Percentiles rank a stretch among this genome's conserved stretches.
Evolutionary conservation across 495 filamentous ascomycete genomes (phyloP).

Genomic region (Neurospora africana): DNA sequence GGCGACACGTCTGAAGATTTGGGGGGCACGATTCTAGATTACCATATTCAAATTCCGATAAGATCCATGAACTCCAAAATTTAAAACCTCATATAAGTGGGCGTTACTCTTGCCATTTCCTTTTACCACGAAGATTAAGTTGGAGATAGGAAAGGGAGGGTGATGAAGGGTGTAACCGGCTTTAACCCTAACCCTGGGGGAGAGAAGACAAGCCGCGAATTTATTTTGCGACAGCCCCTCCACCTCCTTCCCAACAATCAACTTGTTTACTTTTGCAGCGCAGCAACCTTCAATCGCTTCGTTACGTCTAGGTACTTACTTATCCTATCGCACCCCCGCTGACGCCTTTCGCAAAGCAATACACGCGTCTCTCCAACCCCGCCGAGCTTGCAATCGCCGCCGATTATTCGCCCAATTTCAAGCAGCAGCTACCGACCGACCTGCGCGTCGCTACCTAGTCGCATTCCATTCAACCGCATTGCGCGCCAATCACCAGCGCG

Average conservation of each 20-base stretch:
- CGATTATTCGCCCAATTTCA: not conserved
- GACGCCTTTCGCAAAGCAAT: not conserved
- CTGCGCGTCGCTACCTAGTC: conserved; percentile 5
- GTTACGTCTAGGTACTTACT: no score
- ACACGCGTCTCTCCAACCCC: not conserved
- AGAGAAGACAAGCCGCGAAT: not conserved
- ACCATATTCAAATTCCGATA: not conserved
- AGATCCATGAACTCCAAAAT: not conserved
- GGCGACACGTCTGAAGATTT: not conserved
- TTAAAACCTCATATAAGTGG: not conserved
- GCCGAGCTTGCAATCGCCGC: not conserved
- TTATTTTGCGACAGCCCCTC: not conserved
- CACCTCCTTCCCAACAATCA: not conserved
- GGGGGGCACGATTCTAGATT: not conserved
- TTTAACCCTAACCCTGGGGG: not conserved
- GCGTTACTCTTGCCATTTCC: not conserved
- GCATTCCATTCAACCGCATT: conserved; percentile 3
- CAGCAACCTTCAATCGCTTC: not conserved
- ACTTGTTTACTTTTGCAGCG: conserved; percentile 9
- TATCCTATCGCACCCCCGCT: not conserved
- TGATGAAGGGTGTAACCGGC: not conserved
- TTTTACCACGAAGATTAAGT: not conserved
- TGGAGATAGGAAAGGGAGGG: not conserved
- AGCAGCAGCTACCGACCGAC: conserved; percentile 2
- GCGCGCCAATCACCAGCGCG: not conserved